Evolutionary conservation across 441 rosid genomes (phyloP), one percentile per base, ranked within the genome.

Genomic region (Geranium incanum): DNA sequence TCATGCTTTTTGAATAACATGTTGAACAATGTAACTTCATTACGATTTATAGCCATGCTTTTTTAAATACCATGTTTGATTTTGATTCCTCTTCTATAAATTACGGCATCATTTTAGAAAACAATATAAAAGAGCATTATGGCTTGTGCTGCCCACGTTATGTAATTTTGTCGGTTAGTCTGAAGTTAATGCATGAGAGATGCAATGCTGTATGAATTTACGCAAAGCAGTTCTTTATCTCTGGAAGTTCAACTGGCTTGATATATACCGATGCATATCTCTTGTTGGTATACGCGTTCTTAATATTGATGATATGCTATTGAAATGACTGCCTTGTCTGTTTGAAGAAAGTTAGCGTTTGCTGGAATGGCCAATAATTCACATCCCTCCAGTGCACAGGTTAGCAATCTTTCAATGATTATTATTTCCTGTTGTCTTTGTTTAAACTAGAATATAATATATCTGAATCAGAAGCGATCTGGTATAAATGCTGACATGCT

Each of bases 351-450:
- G 78, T 69, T 77, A 66, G 16, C 5, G 19, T 79, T 80, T 74
- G 67, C 73, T 67, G 82, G 72, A 63, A 90, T 92, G 98, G 84
- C 93, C 70, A 87, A 86, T 78, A 89, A 84, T 79, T 78, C 88
- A 74, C 96, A 82, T 65, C 78, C 89, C 52, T 83, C 95, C 36
- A 87, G 89, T 73, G 63, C 85, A 11, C 95, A 90, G 90, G 97
- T 89, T 28, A 70, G 18, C 64, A 13, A 67, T 69, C 0, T 64
- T 38, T 67, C 71, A 21, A 72, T 70, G 67, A 72, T 16, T 66
- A 71, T 18, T 48, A 52, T 43, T 8, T 23, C 36, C n/a, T 12
- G 57, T 67, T 43, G 55, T 75, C n/a, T 68, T 2, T 59, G 62
- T 38, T 19, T 68, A 68, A 74, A 43, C 9, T 67, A 60, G 57